A percentile compares a stretch with the other conserved stretches of the same genome.
Conservation (phyloP, 2,329 filamentous ascomycete species). For the Diaporthe longicolla region DNA sequence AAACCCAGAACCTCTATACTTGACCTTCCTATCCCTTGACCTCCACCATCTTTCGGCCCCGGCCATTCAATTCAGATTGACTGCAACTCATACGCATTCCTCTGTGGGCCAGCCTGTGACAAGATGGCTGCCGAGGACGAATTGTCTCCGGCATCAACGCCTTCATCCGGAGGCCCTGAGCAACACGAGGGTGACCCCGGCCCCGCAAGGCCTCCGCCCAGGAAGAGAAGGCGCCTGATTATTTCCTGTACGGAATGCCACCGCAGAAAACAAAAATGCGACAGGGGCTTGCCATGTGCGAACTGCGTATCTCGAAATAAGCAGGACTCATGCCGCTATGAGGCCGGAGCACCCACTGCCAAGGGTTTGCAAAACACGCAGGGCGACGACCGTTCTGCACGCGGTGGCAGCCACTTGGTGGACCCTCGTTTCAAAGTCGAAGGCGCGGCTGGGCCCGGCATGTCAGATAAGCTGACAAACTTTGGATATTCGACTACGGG, state of each 20-base stretch:
- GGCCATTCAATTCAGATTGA: not conserved
- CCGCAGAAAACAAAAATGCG: constrained; percentile 75
- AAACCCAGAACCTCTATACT: constrained; percentile 17
- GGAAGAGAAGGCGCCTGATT: constrained; percentile 72
- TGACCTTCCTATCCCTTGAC: not conserved
- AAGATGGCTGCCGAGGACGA: constrained; percentile 28
- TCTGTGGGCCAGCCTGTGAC: not conserved
- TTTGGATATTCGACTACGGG: constrained; percentile 69
- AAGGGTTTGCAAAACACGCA: constrained; percentile 49
- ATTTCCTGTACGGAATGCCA: constrained; percentile 77
- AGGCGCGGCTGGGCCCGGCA: constrained; percentile 49
- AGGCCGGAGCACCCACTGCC: constrained; percentile 63
- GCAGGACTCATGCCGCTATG: constrained; percentile 69
- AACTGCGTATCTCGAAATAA: constrained; percentile 72
- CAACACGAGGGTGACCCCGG: constrained; percentile 17
- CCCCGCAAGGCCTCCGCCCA: constrained; percentile 56
- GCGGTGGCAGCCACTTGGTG: not conserved
- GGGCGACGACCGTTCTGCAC: constrained; percentile 30
- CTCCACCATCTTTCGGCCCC: not conserved
- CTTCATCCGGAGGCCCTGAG: constrained; percentile 32
- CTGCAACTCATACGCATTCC: not conserved
- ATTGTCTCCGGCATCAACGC: constrained; percentile 34
- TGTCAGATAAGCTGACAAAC: constrained; percentile 60
- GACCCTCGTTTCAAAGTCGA: constrained; percentile 29
- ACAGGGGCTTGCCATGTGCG: constrained; percentile 70